Base-by-base conservation (phyloP, 1,284 basidiomycete genomes). In the Phylloporus sp. region DNA sequence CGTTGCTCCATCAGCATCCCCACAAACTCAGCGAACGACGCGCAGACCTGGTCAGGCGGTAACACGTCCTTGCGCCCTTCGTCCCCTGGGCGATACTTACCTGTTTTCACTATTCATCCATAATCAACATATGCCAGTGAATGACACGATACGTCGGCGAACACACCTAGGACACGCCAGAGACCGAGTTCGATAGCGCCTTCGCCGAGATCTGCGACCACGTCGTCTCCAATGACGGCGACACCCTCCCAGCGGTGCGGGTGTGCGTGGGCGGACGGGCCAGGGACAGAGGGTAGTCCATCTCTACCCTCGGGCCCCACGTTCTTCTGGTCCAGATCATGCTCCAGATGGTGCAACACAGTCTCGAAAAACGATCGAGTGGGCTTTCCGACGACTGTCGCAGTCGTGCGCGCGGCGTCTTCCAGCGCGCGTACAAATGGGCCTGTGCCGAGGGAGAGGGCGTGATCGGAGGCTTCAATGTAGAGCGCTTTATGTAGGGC, bases 381-480 rank as follows among this genome's bases (percentile, higher is more conserved):
- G 0, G 90, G 90, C 71, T 92, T 93, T 6, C 91, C 91, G 10
- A 92, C 82, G 13, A 87, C 78, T 40, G 81, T 80, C 0, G 88
- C 86, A 18, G 78, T 68, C 26, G 79, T 70, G 0, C 80, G 83
- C 0, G 83, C 68, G 0, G 88, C 88, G 26, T 78, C 74, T 68
- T 92, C 90, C 10, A 93, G 79, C 0, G 87, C 88, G 2, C 78
- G 71, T 7, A 93, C 84, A 68, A 92, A 93, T 1, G 89, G 87
- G 1, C 90, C 90, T 0, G 88, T 86, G 2, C 90, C 91, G 18
- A 92, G 78, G 2, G 86, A 87, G 7, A 91, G 78, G 4, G 78
- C 78, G 0, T 80, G 82, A 39, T 84, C 81, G 32, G 81, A 69
- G 18, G 74, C 74, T 61, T 81, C 67, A 29, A 85, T 73, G 67